A percentile compares a stretch with the other conserved stretches of the same genome.
These are phyloP conservation scores for Starmerella stigmatis DNA, from an alignment of 805 yeast genomes.

Conservation along the genomic window DNA sequence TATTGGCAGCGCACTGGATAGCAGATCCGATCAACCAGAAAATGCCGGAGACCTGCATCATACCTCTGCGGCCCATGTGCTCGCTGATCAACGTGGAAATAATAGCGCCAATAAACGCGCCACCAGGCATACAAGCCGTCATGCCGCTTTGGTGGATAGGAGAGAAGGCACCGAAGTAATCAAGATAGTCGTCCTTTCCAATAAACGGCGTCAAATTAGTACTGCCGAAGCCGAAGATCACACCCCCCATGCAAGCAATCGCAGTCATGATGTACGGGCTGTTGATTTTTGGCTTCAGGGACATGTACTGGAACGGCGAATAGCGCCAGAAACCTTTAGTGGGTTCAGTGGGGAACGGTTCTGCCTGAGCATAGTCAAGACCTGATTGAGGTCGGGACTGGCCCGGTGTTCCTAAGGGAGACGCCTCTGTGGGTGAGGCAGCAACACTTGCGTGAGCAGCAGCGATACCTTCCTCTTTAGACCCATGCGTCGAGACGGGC, in stretches of 20 bases:
- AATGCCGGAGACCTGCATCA: constrained; percentile 28
- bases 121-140: constrained; percentile 56
- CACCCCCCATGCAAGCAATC: constrained; percentile 56
- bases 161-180: constrained; percentile 37
- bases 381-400: background rate
- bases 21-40: constrained; percentile 47
- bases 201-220: constrained; percentile 69
- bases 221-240: constrained; percentile 69
- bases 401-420: background rate
- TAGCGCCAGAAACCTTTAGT: constrained; percentile 11
- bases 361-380: background rate
- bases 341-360: constrained; percentile 5
- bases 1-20: constrained; percentile 37
- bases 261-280: constrained; percentile 49
- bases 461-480: background rate
- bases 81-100: constrained; percentile 41
- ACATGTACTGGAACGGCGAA: constrained; percentile 19
- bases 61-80: constrained; percentile 39
- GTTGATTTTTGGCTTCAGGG: constrained; percentile 18
- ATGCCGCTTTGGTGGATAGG: constrained; percentile 52
- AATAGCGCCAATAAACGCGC: constrained; percentile 55
- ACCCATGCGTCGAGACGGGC: background rate
- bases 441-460: background rate
- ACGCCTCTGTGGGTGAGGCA: background rate
- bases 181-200: constrained; percentile 39